Evolutionary conservation across 2,329 filamentous ascomycete species (phyloP), one percentile per base, ranked within the genome.

Genomic region (Colletotrichum sp.): DNA sequence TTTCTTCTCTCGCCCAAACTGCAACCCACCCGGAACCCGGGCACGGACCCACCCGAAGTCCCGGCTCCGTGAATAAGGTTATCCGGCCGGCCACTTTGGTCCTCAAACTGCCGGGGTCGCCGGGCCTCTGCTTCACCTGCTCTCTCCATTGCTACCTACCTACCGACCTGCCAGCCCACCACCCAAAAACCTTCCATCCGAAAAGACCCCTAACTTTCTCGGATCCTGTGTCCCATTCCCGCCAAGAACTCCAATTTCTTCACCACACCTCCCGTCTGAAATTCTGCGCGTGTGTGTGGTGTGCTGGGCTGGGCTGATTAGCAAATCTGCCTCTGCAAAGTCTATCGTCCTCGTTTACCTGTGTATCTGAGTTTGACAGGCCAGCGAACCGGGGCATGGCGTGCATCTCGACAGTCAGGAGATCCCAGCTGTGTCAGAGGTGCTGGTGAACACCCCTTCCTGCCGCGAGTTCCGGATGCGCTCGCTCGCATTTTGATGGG

Each of bases 21-120:
- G 55, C 55, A 59, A 59, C 55, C 55, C 55, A 16, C 25, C 19
- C 27, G 15, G 9, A 9, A 15, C 15, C 2, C 3, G 19, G 5
- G 71, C 71, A 73, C 71, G 65, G 57, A 25, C 65, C 57, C 30
- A 3, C 6, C 6, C 11, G 66, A 27, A 66, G 22, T 28, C 70
- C 72, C 48, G 72, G 72, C 63, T 32, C 30, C 52, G 61, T 69
- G 61, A 63, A 72, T 72, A 68, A 72, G 63, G 72, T 75, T 75
- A 67, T 72, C 61, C 48, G 36, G 30, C 72, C 61, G 32, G 68
- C 36, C 52, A 36, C 27, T 19, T 36, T 36, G 22, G 22, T 59
- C 44, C n/a, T 32, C 39, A 19, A 34, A 60, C 59, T 36, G 67
- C 61, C 68, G 71, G 44, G 19, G 34, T 28, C 34, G 59, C 59